These are phyloP conservation scores for Tricholoma sp. DNA, from an alignment of 768 basidiomycete species.

Conservation along the genomic window DNA sequence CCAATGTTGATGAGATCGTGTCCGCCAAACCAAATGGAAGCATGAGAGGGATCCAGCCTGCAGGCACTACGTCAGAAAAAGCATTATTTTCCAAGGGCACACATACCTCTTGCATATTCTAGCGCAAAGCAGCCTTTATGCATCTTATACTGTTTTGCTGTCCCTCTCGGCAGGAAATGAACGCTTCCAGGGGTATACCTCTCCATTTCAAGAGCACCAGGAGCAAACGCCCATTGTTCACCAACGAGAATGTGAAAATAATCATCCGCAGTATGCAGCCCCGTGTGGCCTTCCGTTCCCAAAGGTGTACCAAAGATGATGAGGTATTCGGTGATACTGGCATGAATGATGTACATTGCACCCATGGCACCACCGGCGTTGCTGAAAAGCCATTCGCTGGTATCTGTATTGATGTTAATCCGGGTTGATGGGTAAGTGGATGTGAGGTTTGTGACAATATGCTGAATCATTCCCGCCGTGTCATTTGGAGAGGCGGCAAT, in stretches of 20 bases:
- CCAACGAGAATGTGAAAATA: constrained; percentile 95
- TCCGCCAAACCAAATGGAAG: constrained; percentile 92
- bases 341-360: constrained; percentile 96
- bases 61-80: not conserved
- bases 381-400: constrained; percentile 89
- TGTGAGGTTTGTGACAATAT: constrained; percentile 81
- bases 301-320: constrained; percentile 95
- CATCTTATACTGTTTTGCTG: constrained; percentile 97
- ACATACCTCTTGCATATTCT: constrained; percentile 86
- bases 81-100: not conserved
- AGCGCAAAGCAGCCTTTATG: constrained; percentile 93
- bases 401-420: constrained; percentile 54
- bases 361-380: constrained; percentile 99
- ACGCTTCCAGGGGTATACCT: constrained; percentile 79
- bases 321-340: constrained; percentile 94
- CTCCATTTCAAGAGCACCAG: constrained; percentile 83
- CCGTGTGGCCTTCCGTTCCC: constrained; percentile 95
- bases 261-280: constrained; percentile 93
- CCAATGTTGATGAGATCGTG: constrained; percentile 81
- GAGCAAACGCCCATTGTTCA: constrained; percentile 89
- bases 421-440: constrained; percentile 56
- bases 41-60: constrained; percentile 98
- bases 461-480: constrained; percentile 67
- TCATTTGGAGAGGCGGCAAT: constrained; percentile 62
- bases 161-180: constrained; percentile 77